Base-by-base conservation (phyloP, 371 early-diverging fungal species). In the Lichtheimia corymbifera region DNA sequence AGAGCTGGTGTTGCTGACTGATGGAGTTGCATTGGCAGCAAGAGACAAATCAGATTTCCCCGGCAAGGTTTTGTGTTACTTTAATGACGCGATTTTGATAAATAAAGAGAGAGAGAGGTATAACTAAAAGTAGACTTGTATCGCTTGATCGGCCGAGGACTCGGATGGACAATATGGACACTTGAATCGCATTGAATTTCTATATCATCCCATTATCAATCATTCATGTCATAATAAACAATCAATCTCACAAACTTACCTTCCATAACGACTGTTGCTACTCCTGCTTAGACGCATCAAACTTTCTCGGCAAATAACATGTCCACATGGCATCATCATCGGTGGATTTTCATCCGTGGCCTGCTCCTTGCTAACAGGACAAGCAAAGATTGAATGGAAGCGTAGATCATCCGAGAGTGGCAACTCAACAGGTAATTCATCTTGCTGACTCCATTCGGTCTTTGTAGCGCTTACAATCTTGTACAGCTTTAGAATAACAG, bases 311-410 rank as follows among this genome's bases (percentile, higher is more conserved):
- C 93, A 93, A 35, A 99, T 87, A 0, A 97, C 97, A 74, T 99
- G 99, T 4, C 98, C 97, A 76, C 99, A 99, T 4, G 87, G 83
- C 91, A 99, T 87, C 93, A 96, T 93, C 93, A 97, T 97, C 0
- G 99, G 99, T 40, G 98, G 98, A 64, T 99, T 99, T 5, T 84
- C 85, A n/a, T 90, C 90, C 1, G 93, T 90, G 3, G 93, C 91
- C 70, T 93, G 93, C 66, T 96, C 97, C 74, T 97, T 97, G 40
- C 91, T 88, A 0, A 99, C 99, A 5, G 99, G 99, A 74, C 99
- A 99, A 5, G 92, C 91, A 83, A 99, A 99, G 9, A 97, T 88
- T 42, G 97, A 96, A 72, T 99, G 99, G 73, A 84, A 98, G 53
- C 93, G 77, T 61, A 95, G 80, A 27, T 79, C 76, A 51, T 91